Percentiles rank a stretch among this genome's conserved stretches.
Conservation (phyloP, 2,329 filamentous ascomycete species). For the Ploettnerulaceae sp. region DNA sequence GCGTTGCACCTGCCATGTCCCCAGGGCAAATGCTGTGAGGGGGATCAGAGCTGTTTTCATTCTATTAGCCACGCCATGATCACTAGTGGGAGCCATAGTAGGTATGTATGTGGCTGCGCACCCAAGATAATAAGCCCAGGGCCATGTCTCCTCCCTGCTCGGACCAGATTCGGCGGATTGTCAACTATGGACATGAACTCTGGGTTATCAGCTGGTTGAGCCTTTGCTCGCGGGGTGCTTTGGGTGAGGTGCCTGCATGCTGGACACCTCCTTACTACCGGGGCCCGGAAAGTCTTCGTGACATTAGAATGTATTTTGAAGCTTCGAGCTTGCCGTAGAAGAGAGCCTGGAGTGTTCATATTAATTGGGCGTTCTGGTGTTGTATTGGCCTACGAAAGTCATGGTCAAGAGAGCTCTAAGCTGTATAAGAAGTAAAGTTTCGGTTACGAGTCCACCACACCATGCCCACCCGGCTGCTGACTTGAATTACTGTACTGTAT, state of each 20-base stretch:
- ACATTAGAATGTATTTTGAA: neutral
- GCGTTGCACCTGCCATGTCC: constrained; percentile 92
- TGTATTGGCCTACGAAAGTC: neutral
- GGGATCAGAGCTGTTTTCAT: constrained; percentile 59
- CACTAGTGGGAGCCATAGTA: too few relatives aligned
- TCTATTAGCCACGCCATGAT: constrained; percentile 2
- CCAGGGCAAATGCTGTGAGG: constrained; percentile 81
- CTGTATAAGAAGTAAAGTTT: too few relatives aligned
- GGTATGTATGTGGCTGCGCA: constrained; percentile 35
- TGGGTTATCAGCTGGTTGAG: constrained; percentile 59
- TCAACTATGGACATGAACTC: constrained; percentile 83
- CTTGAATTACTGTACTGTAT: too few relatives aligned
- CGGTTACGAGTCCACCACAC: too few relatives aligned
- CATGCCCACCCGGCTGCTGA: too few relatives aligned
- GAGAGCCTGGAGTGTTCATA: constrained; percentile 20
- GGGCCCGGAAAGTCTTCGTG: constrained; percentile 3
- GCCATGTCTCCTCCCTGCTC: constrained; percentile 67
- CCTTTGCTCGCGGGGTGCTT: constrained; percentile 17
- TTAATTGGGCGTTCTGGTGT: constrained; percentile 1
- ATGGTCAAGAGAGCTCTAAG: too few relatives aligned
- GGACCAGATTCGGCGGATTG: constrained; percentile 75
- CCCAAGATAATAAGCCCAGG: constrained; percentile 75
- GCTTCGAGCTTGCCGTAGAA: constrained; percentile 18
- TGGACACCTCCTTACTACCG: constrained; percentile 19
- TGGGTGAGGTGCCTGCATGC: constrained; percentile 29